Evolutionary conservation across 768 basidiomycete species (phyloP).

Genomic region (Trametes coccinea): DNA sequence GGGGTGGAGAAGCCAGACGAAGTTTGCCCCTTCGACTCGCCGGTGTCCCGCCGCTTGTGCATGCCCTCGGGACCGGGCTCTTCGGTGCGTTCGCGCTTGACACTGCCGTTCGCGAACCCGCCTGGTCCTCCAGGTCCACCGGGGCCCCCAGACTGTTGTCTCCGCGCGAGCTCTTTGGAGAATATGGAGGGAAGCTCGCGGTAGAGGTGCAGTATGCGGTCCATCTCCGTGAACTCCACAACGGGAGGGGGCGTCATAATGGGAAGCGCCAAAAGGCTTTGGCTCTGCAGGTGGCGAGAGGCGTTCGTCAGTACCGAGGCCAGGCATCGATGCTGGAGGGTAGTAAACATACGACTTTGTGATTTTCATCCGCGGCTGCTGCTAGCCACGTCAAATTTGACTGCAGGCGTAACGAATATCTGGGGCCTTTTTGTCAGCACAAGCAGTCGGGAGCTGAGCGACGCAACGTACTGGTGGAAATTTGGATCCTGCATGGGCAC

Average conservation of each 20-base stretch:
- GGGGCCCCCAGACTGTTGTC: slow-evolving; percentile 18
- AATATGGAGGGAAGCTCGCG: slow-evolving; percentile 60
- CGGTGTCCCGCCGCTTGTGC: slow-evolving; percentile 70
- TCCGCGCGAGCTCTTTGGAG: slow-evolving; percentile 44
- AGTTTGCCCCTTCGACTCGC: slow-evolving; percentile 52
- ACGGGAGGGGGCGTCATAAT: slow-evolving; percentile 55
- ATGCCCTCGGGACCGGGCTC: slow-evolving; percentile 43
- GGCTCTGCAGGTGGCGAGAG: slow-evolving; percentile 13
- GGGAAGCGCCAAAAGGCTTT: slow-evolving; percentile 44
- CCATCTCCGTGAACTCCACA: slow-evolving; percentile 52
- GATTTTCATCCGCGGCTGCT: slow-evolving; percentile 59
- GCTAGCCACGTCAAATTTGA: slow-evolving; percentile 74
- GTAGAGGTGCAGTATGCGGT: slow-evolving; percentile 69
- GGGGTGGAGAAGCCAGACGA: slow-evolving; percentile 29
- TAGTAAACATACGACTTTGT: slow-evolving; percentile 42
- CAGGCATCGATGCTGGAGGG: slow-evolving; percentile 10
- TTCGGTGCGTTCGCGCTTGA: slow-evolving; percentile 66
- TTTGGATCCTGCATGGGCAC: slow-evolving; percentile 47
- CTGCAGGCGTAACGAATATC: slow-evolving; percentile 63
- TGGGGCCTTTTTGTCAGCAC: slow-evolving; percentile 27
- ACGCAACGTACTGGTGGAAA: slow-evolving; percentile 55
- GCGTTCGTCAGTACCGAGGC: neutral
- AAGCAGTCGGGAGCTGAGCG: slow-evolving; percentile 5
- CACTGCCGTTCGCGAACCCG: slow-evolving; percentile 24
- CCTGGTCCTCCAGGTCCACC: too few species aligned